Evolutionary conservation across 306 rosid genomes (phyloP).

Genomic region (Dryas alaskensis): DNA sequence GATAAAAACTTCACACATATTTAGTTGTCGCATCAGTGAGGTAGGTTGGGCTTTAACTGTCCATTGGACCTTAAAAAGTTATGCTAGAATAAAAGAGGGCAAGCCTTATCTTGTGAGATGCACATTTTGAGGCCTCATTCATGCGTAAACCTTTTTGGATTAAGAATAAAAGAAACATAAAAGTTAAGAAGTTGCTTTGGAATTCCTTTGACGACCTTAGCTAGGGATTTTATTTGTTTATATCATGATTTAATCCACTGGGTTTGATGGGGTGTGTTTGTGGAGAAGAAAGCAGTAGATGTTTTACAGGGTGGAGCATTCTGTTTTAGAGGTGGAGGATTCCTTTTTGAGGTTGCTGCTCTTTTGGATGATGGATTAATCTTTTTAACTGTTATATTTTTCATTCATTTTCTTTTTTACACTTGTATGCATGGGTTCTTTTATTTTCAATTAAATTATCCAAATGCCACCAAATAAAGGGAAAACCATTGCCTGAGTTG

Average conservation of each 20-base stretch:
- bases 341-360: neutral
- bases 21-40: neutral
- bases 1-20: neutral
- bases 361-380: neutral
- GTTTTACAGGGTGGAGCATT: conserved; percentile 4
- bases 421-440: neutral
- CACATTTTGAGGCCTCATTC: neutral
- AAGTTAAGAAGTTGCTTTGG: no score
- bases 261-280: neutral
- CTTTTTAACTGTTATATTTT: neutral
- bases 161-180: neutral
- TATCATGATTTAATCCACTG: neutral
- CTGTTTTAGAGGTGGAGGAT: neutral
- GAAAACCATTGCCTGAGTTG: neutral
- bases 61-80: neutral
- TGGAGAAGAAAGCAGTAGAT: neutral
- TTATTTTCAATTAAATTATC: neutral
- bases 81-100: neutral
- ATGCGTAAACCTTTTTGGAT: neutral
- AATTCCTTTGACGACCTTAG: neutral
- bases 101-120: neutral
- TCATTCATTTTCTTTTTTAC: neutral
- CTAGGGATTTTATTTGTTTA: neutral
- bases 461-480: neutral
- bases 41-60: neutral